Evolutionary conservation across 2,329 filamentous ascomycete species (phyloP).

Genomic region (Aspergillus floridensis): DNA sequence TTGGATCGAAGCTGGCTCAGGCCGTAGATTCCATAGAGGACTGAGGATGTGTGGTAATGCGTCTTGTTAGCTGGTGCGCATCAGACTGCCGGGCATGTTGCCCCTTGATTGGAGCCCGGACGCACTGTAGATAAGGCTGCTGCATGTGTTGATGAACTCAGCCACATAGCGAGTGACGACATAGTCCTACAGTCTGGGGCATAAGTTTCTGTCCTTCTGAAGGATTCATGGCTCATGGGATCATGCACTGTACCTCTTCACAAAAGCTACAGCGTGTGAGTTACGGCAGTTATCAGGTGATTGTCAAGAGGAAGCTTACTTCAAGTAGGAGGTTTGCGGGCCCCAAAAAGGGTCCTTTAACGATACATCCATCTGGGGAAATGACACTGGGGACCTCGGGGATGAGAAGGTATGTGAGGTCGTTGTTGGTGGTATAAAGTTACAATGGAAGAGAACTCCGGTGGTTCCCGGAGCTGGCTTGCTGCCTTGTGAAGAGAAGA

Average conservation of each 20-base stretch:
- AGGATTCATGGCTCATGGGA: neutral
- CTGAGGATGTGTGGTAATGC: conserved; percentile 19
- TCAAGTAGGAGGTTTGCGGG: conserved; percentile 29
- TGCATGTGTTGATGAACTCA: conserved; percentile 48
- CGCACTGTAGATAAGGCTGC: conserved; percentile 40
- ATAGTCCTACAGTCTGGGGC: conserved; percentile 32
- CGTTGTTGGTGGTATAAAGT: neutral
- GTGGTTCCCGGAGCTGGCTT: neutral
- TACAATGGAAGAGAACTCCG: neutral
- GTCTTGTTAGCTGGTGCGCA: neutral
- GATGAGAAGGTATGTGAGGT: neutral
- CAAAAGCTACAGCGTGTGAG: conserved; percentile 22
- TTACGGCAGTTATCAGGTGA: neutral
- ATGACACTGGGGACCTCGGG: neutral
- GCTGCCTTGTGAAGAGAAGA: neutral
- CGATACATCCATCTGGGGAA: neutral
- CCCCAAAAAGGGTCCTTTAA: conserved; percentile 26
- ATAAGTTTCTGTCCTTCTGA: neutral
- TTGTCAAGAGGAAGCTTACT: conserved; percentile 17
- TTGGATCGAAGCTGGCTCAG: conserved; percentile 26
- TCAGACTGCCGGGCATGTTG: neutral
- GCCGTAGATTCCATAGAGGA: conserved; percentile 42
- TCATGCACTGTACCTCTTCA: conserved; percentile 24
- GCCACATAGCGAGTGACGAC: conserved; percentile 45
- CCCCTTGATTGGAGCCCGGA: neutral